These are phyloP conservation scores for Trichoderma sp. DNA, from an alignment of 2,329 filamentous ascomycete genomes.

Conservation along the genomic window DNA sequence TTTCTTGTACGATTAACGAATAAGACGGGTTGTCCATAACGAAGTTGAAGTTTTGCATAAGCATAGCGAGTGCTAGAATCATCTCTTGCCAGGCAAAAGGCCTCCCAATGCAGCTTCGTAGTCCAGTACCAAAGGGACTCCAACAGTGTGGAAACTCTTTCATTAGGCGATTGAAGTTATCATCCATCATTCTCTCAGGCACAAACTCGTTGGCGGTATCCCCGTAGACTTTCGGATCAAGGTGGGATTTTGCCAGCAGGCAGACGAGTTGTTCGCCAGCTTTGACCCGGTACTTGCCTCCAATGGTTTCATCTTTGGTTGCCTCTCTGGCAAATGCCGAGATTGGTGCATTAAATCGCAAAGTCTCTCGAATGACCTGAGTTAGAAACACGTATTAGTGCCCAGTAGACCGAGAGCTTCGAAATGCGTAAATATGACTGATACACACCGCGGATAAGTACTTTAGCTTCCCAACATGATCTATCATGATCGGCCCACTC, in stretches of 20 bases:
- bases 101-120: constrained; percentile 63
- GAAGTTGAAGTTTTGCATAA: constrained; percentile 65
- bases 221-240: constrained; percentile 59
- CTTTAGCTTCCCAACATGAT: not conserved
- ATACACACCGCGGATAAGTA: not conserved
- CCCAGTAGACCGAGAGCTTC: not conserved
- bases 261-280: constrained; percentile 45
- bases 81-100: constrained; percentile 68
- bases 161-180: constrained; percentile 49
- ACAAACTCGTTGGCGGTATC: constrained; percentile 59
- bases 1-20: constrained; percentile 43
- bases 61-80: constrained; percentile 51
- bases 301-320: constrained; percentile 41
- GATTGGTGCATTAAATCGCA: not conserved
- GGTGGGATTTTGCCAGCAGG: constrained; percentile 50
- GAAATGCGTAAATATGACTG: not conserved
- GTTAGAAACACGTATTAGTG: constrained; percentile 37
- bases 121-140: constrained; percentile 58
- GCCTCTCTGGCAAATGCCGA: not conserved
- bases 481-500: not conserved
- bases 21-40: constrained; percentile 47
- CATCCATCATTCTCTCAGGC: constrained; percentile 65
- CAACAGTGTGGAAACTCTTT: constrained; percentile 45
- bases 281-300: constrained; percentile 56
- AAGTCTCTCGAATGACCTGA: not conserved